These are phyloP conservation scores for Hura crepitans DNA, from an alignment of 441 rosid genomes.

Conservation along the genomic window DNA sequence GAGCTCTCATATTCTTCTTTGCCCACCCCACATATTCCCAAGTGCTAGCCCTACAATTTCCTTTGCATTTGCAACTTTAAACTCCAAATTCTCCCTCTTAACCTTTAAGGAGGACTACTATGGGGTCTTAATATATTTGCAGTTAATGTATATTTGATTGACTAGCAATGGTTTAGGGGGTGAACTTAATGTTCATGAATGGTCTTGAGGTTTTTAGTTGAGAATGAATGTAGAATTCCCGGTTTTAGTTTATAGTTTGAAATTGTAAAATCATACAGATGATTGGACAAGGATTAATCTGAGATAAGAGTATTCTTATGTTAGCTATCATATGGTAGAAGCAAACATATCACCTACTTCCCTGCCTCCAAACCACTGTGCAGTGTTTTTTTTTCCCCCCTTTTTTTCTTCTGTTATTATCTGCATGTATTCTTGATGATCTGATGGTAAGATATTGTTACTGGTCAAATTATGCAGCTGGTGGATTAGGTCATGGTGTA, in stretches of 20 bases:
- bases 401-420: not conserved
- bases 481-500: slow-evolving; percentile 95
- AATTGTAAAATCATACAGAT: not conserved
- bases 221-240: not conserved
- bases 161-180: not conserved
- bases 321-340: not conserved
- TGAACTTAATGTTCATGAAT: not conserved
- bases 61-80: not conserved
- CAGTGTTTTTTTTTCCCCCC: too few relatives aligned
- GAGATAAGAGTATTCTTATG: not conserved
- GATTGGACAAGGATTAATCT: not conserved
- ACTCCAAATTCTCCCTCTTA: not conserved
- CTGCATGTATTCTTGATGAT: slow-evolving; percentile 13
- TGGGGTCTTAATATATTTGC: not conserved
- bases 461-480: slow-evolving; percentile 66
- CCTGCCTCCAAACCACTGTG: not conserved
- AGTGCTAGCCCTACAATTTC: slow-evolving; percentile 1
- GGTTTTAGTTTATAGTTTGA: not conserved
- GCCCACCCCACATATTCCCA: not conserved
- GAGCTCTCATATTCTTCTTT: slow-evolving; percentile 7
- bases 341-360: not conserved
- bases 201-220: slow-evolving; percentile 5
- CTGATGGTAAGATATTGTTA: slow-evolving; percentile 26
- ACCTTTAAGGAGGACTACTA: not conserved
- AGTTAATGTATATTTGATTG: not conserved